phyloP scores from a whole-genome alignment of 495 filamentous ascomycete genomes.

The Staphylotrichum longicolle region DNA sequence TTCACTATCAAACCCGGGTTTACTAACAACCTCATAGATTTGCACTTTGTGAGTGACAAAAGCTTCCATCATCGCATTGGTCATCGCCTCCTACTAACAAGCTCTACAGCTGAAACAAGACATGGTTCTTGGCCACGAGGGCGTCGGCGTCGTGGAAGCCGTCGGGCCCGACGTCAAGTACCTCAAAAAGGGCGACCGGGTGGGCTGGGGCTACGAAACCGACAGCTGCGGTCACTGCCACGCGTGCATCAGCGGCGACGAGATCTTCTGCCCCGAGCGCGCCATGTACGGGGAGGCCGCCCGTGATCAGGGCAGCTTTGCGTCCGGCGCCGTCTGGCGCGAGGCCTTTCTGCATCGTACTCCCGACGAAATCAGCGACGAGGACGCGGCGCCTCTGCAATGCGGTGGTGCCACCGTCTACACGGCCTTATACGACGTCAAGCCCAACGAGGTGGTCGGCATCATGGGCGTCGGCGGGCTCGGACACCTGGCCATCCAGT shows the following conservation, averaged over 20 bases:
- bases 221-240: slow-evolving; percentile 23
- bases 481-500: slow-evolving; percentile 61
- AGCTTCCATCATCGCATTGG: not conserved
- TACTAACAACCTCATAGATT: slow-evolving; percentile 7
- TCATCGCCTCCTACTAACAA: not conserved
- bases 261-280: slow-evolving; percentile 25
- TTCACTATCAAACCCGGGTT: not conserved
- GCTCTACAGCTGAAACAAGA: not conserved
- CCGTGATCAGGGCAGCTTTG: slow-evolving; percentile 27
- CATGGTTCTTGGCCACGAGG: slow-evolving; percentile 44
- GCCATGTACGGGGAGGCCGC: slow-evolving; percentile 21
- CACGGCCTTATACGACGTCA: slow-evolving; percentile 41
- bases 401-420: slow-evolving; percentile 61
- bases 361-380: slow-evolving; percentile 40
- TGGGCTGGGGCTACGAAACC: slow-evolving; percentile 54
- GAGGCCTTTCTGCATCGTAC: slow-evolving; percentile 41
- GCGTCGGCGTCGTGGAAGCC: slow-evolving; percentile 54
- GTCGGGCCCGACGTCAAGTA: slow-evolving; percentile 51
- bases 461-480: slow-evolving; percentile 60
- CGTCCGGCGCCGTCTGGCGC: slow-evolving; percentile 26
- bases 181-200: slow-evolving; percentile 58
- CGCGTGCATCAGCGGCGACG: slow-evolving; percentile 24
- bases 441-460: slow-evolving; percentile 45
- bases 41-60: slow-evolving; percentile 6
- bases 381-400: slow-evolving; percentile 54